Evolutionary conservation across 1,284 basidiomycete genomes (phyloP).

Genomic region (Trichosporon coremiiforme): DNA sequence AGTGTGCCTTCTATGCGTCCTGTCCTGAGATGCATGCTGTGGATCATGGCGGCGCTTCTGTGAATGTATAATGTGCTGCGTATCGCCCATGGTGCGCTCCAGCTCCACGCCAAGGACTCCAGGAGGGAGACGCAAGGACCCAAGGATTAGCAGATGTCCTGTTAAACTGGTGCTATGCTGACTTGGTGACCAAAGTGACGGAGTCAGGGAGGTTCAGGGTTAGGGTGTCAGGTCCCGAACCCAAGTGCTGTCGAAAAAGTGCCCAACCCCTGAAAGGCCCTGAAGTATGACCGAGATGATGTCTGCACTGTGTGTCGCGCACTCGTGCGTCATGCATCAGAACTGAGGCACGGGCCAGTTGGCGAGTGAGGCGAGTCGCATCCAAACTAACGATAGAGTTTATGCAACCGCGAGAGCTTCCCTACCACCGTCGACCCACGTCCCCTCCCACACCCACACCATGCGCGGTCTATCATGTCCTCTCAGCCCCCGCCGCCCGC

Average conservation of each 20-base stretch:
- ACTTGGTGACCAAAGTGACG: constrained; percentile 12
- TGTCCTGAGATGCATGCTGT: not conserved
- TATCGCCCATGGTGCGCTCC: not conserved
- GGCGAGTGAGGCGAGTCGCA: not conserved
- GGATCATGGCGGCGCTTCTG: not conserved
- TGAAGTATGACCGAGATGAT: constrained; percentile 9
- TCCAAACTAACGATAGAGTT: constrained; percentile 19
- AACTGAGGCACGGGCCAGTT: not conserved
- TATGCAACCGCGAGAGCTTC: constrained; percentile 10
- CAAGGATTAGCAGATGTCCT: not conserved
- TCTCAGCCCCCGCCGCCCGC: not conserved
- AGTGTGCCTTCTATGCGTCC: not conserved
- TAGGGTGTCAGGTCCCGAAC: constrained; percentile 1
- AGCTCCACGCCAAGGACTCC: not conserved
- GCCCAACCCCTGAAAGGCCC: constrained; percentile 11
- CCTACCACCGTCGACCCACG: not conserved
- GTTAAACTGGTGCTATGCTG: not conserved
- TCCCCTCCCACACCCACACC: not conserved
- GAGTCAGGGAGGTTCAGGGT: not conserved
- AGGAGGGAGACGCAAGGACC: not conserved
- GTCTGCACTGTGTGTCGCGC: not conserved
- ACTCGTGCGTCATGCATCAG: not conserved
- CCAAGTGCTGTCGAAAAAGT: constrained; percentile 15
- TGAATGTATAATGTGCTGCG: not conserved
- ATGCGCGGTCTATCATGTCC: not conserved